These are phyloP conservation scores for Patellifolia procumbens DNA, from an alignment of 179 eudicot species.

Conservation along the genomic window DNA sequence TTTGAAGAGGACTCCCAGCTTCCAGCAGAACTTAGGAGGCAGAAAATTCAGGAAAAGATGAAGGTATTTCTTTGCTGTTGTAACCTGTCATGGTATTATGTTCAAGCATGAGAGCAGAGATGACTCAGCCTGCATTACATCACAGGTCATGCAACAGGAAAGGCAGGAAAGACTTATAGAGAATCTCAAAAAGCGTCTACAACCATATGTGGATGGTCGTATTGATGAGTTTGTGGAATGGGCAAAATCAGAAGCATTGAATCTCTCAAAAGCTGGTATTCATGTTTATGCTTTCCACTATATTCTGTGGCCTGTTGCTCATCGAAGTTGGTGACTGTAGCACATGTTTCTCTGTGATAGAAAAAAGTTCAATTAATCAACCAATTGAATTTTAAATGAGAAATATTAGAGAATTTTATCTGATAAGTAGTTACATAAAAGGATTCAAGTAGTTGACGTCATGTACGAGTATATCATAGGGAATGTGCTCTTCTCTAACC, in stretches of 20 bases:
- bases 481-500: neutral
- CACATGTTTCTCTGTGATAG: neutral
- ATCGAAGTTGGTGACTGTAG: neutral
- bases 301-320: neutral
- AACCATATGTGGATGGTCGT: slow-evolving; percentile 70
- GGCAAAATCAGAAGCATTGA: slow-evolving; percentile 76
- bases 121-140: slow-evolving; percentile 8
- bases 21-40: slow-evolving; percentile 55
- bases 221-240: slow-evolving; percentile 65
- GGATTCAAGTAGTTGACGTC: neutral
- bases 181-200: slow-evolving; percentile 62
- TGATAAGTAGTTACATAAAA: neutral
- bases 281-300: neutral
- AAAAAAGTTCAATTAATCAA: neutral
- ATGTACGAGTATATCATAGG: neutral
- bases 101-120: slow-evolving; percentile 8
- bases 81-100: neutral
- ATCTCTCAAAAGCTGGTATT: slow-evolving; percentile 86
- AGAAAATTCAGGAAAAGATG: slow-evolving; percentile 70
- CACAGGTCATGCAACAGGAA: slow-evolving; percentile 69
- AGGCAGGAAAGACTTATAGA: slow-evolving; percentile 73
- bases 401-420: neutral
- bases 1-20: slow-evolving; percentile 55
- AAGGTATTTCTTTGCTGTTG: slow-evolving; percentile 45
- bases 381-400: neutral